These are phyloP conservation scores for Aspergillus quadrilineatus DNA, from an alignment of 2,329 filamentous ascomycete species.

Conservation along the genomic window DNA sequence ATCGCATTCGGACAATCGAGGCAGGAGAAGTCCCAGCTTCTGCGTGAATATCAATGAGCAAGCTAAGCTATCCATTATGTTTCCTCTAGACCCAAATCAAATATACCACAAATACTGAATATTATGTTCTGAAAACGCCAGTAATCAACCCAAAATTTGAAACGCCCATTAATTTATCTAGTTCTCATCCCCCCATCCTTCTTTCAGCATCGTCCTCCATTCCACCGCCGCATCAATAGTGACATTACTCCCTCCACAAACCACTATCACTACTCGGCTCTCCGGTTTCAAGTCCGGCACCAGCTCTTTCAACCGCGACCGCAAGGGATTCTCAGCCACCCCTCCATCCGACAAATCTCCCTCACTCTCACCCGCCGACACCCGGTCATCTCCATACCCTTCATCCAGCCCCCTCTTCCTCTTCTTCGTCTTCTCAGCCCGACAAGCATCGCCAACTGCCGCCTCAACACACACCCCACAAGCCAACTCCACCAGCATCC, in stretches of 20 bases:
- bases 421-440: conserved; percentile 25
- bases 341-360: conserved; percentile 15
- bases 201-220: conserved; percentile 52
- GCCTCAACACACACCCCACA: conserved; percentile 76
- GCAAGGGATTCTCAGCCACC: conserved; percentile 16
- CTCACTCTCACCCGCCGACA: conserved; percentile 29
- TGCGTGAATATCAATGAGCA: conserved; percentile 15
- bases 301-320: conserved; percentile 56
- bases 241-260: conserved; percentile 77
- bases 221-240: conserved; percentile 60
- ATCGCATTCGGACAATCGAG: conserved; percentile 56
- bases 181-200: conserved; percentile 34
- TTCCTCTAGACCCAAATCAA: not conserved
- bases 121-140: not conserved
- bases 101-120: not conserved
- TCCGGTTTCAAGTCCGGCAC: conserved; percentile 63
- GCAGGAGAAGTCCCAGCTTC: conserved; percentile 18
- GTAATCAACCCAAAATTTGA: not conserved
- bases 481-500: conserved; percentile 76
- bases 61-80: not conserved
- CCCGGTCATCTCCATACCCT: conserved; percentile 38
- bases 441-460: conserved; percentile 36
- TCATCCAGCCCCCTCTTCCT: conserved; percentile 33
- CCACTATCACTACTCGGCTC: conserved; percentile 76
- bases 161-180: conserved; percentile 14